phyloP scores from a whole-genome alignment of 2,329 filamentous ascomycete genomes.

The Trichophyton benhamiae region DNA sequence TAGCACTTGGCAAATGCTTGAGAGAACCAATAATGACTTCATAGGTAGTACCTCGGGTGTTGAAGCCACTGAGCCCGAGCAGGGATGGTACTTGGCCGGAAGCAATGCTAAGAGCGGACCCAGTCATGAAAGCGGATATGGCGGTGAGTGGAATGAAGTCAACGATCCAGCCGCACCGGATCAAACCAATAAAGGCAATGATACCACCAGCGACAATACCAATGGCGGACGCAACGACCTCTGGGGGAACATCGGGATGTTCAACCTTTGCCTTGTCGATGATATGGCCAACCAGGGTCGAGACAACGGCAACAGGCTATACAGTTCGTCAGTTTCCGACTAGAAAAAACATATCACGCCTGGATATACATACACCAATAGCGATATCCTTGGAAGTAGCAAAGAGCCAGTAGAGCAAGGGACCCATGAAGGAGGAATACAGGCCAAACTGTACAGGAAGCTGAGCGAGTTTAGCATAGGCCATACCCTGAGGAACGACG shows the following conservation, averaged over 20 bases:
- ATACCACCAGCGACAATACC: conserved; percentile 67
- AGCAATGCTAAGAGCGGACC: conserved; percentile 79
- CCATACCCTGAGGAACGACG: conserved; percentile 95
- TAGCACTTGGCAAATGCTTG: conserved; percentile 53
- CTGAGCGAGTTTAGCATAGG: conserved; percentile 73
- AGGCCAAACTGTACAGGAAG: conserved; percentile 74
- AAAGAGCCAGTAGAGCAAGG: conserved; percentile 92
- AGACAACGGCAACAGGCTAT: conserved; percentile 88
- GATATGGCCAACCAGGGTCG: conserved; percentile 74
- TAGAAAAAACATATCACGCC: conserved; percentile 4
- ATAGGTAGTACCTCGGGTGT: conserved; percentile 68
- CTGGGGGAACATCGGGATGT: conserved; percentile 42
- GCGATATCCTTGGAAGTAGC: conserved; percentile 98
- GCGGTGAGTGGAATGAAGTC: conserved; percentile 85
- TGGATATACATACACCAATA: conserved; percentile 62
- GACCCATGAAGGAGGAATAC: conserved; percentile 93
- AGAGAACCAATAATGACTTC: conserved; percentile 71
- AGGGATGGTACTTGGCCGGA: conserved; percentile 70
- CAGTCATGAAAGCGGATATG: conserved; percentile 93
- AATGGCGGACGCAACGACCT: conserved; percentile 65
- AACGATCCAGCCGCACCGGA: conserved; percentile 77
- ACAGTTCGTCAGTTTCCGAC: conserved; percentile 10
- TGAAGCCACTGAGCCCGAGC: conserved; percentile 62
- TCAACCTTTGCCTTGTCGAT: conserved; percentile 50
- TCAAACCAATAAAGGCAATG: conserved; percentile 63